Evolutionary conservation across 179 eudicot genomes (phyloP), one percentile per base, ranked within the genome.

Genomic region (Pouteria campechiana): DNA sequence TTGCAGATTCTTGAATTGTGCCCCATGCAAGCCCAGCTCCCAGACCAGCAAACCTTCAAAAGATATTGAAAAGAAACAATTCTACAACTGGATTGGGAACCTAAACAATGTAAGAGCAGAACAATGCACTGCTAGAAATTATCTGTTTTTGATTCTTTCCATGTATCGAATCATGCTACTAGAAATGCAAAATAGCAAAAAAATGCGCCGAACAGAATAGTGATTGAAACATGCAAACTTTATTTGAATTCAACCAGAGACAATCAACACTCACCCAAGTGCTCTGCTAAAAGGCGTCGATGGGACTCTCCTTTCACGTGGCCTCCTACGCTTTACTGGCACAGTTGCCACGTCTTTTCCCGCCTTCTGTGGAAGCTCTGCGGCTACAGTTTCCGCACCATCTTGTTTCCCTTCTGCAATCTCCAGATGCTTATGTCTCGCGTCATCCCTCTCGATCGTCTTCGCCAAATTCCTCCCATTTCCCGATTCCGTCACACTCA

Each of bases 21-120:
- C 99, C 99, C 99, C 96, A 92, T 7, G 94, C 99, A 54, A 92
- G 94, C 62, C 99, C 92, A 56, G 96, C 99, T 61, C 96, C 99
- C 25, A 87, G 70, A 52, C 88, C 79, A 41, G 96, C 94, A 75
- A 87, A 92, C 74, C 95, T 88, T 51, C 58, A 66, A 37, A 45
- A 60, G 23, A 16, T 20, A 7, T n/a, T 23, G 3, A 25, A 8
- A 15, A 22, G 43, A 33, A 53, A 31, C 36, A 34, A 46, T n/a
- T n/a, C n/a, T n/a, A n/a, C n/a, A n/a, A n/a, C n/a, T n/a, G n/a
- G n/a, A n/a, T n/a, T n/a, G n/a, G n/a, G n/a, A n/a, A n/a, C n/a
- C n/a, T n/a, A n/a, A n/a, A n/a, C n/a, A n/a, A n/a, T n/a, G n/a
- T n/a, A n/a, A n/a, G n/a, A n/a, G n/a, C n/a, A n/a, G n/a, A n/a